These are phyloP conservation scores for Forsythia viridissima DNA, from an alignment of 257 asterid genomes.

Conservation along the genomic window DNA sequence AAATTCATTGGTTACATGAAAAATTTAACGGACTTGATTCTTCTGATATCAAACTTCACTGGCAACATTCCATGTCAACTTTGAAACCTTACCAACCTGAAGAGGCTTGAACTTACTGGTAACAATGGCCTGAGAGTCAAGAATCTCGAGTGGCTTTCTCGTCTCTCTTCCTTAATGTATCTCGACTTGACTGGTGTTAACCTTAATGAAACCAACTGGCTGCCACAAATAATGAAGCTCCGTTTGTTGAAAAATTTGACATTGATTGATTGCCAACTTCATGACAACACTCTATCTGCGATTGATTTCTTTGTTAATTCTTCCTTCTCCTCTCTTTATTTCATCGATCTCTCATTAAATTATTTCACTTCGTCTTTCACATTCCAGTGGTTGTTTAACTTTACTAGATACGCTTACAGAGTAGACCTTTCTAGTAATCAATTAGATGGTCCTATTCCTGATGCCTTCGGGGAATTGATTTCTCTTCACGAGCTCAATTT, in stretches of 20 bases:
- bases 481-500: conserved; percentile 19
- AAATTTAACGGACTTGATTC: background rate
- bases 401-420: background rate
- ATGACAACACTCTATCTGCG: background rate
- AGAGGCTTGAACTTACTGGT: background rate
- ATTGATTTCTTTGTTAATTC: background rate
- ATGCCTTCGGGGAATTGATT: conserved; percentile 21
- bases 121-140: background rate
- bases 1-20: conserved; percentile 6
- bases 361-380: conserved; percentile 8
- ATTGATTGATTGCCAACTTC: background rate
- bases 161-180: background rate
- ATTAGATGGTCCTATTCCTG: conserved; percentile 32
- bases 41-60: background rate
- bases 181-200: background rate
- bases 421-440: conserved; percentile 19
- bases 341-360: background rate
- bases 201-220: conserved; percentile 7
- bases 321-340: conserved; percentile 13
- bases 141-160: conserved; percentile 16
- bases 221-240: conserved; percentile 13
- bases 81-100: conserved; percentile 20
- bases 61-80: conserved; percentile 10
- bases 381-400: conserved; percentile 27
- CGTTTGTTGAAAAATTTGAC: conserved; percentile 7